Conservation (phyloP, 371 early-diverging fungal genomes). For the Mucor plumbeus region DNA sequence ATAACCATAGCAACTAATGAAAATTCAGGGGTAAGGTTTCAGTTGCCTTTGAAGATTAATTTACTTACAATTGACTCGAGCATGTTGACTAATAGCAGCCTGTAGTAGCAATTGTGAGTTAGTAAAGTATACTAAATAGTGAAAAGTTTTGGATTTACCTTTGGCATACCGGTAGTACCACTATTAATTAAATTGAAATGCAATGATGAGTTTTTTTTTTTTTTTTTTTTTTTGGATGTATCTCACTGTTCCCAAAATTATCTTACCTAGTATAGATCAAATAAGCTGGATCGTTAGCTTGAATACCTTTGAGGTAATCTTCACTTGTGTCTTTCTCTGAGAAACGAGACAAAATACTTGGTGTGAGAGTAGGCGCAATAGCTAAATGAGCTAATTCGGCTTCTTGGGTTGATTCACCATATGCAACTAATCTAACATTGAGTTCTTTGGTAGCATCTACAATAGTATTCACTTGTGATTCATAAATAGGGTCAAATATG, state of each 20-base stretch:
- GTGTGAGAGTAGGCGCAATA: conserved; percentile 37
- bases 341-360: conserved; percentile 26
- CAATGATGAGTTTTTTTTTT: background rate
- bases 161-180: conserved; percentile 52
- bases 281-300: conserved; percentile 42
- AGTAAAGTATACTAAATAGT: background rate
- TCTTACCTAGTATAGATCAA: conserved; percentile 56
- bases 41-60: background rate
- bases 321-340: conserved; percentile 42
- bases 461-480: conserved; percentile 19
- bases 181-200: conserved; percentile 17
- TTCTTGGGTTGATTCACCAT: conserved; percentile 35
- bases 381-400: conserved; percentile 26
- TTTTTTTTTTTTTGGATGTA: background rate
- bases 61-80: conserved; percentile 29
- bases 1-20: conserved; percentile 25
- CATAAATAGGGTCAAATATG: conserved; percentile 37
- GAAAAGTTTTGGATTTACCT: conserved; percentile 18
- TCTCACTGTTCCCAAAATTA: background rate
- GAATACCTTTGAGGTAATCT: conserved; percentile 29
- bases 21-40: conserved; percentile 6
- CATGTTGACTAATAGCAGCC: conserved; percentile 38
- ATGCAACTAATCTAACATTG: conserved; percentile 18
- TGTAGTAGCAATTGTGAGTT: background rate
- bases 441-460: conserved; percentile 4